These are phyloP conservation scores for Stentor roeselii DNA, from an alignment of 73 alveolate genomes.

Conservation along the genomic window DNA sequence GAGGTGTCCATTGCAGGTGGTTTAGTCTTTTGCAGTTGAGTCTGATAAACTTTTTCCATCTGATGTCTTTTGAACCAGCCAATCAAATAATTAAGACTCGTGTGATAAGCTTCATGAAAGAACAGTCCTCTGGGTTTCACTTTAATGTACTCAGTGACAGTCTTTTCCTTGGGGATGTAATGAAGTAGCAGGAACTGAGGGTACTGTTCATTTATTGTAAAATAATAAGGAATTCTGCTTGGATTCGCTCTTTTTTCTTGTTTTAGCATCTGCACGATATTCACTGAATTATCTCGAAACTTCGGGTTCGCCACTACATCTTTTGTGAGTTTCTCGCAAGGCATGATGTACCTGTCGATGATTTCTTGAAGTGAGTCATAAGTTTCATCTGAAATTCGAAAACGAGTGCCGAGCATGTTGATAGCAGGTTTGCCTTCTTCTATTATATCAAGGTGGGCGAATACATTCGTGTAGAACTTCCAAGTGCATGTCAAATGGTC, in stretches of 20 bases:
- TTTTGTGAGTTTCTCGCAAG: slow-evolving; percentile 68
- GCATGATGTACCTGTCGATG: slow-evolving; percentile 76
- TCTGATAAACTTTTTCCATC: not conserved
- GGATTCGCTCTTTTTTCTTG: slow-evolving; percentile 67
- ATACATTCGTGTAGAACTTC: slow-evolving; percentile 78
- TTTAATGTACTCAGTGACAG: slow-evolving; percentile 81
- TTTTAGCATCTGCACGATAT: slow-evolving; percentile 42
- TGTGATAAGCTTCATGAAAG: slow-evolving; percentile 55
- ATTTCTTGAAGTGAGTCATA: slow-evolving; percentile 88
- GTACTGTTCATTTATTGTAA: slow-evolving; percentile 73
- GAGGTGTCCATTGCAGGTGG: slow-evolving; percentile 23
- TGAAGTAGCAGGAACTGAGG: slow-evolving; percentile 87
- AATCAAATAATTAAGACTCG: slow-evolving; percentile 32
- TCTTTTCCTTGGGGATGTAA: slow-evolving; percentile 72
- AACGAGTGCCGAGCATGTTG: slow-evolving; percentile 66
- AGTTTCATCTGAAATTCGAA: slow-evolving; percentile 66
- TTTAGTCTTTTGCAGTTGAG: not conserved
- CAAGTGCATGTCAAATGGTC: slow-evolving; percentile 86
- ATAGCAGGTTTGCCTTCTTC: slow-evolving; percentile 82
- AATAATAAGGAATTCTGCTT: slow-evolving; percentile 76
- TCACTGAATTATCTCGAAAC: slow-evolving; percentile 37
- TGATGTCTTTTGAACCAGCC: slow-evolving; percentile 45
- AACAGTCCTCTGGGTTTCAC: slow-evolving; percentile 80
- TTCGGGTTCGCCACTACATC: slow-evolving; percentile 60
- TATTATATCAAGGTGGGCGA: slow-evolving; percentile 79